These are phyloP conservation scores for Tripterygium wilfordii DNA, from an alignment of 177 flowering plant species.

Conservation along the genomic window DNA sequence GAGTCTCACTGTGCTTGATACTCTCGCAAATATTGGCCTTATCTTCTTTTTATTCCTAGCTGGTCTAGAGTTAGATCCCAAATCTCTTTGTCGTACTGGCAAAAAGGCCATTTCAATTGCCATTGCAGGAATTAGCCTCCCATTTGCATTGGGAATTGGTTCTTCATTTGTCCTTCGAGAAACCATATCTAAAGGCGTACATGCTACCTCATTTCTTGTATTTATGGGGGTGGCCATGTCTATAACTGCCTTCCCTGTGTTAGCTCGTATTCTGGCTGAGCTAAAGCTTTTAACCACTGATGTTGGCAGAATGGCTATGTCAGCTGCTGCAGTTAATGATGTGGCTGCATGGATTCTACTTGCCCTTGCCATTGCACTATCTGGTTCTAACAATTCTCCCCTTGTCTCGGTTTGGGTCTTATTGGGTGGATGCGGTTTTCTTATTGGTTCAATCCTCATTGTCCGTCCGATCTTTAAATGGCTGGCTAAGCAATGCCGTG, in stretches of 20 bases:
- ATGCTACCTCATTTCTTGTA: slow-evolving; percentile 17
- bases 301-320: slow-evolving; percentile 47
- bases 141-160: slow-evolving; percentile 34
- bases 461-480: not conserved
- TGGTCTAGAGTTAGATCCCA: slow-evolving; percentile 48
- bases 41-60: slow-evolving; percentile 53
- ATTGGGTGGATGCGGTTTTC: not conserved
- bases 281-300: slow-evolving; percentile 49
- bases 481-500: not conserved
- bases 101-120: slow-evolving; percentile 36
- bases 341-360: slow-evolving; percentile 53
- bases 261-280: slow-evolving; percentile 52
- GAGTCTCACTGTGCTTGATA: slow-evolving; percentile 45
- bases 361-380: slow-evolving; percentile 18
- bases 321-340: slow-evolving; percentile 58
- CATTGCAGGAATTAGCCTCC: slow-evolving; percentile 36
- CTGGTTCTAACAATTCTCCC: not conserved
- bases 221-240: slow-evolving; percentile 57
- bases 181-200: not conserved
- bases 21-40: slow-evolving; percentile 47
- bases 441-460: not conserved
- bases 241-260: slow-evolving; percentile 53
- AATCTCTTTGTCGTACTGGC: slow-evolving; percentile 35
- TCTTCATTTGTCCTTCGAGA: slow-evolving; percentile 25
- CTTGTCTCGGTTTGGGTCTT: not conserved